These are phyloP conservation scores for Grosmannia clavigera DNA, from an alignment of 2,329 filamentous ascomycete genomes.

Conservation along the genomic window DNA sequence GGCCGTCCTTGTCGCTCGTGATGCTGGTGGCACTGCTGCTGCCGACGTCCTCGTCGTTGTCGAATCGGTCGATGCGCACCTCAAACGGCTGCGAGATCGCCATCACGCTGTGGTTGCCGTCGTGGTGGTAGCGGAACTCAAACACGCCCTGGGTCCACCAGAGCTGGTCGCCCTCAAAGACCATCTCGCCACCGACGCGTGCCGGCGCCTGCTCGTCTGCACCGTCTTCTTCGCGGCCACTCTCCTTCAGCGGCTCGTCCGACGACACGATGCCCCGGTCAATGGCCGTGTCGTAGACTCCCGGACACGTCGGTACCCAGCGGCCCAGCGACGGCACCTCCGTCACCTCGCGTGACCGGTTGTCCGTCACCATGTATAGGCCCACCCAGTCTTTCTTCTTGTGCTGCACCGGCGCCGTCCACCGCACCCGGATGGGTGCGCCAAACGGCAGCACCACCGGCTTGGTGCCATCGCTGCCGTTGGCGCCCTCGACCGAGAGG, in stretches of 20 bases:
- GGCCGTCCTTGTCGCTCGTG: slow-evolving; percentile 28
- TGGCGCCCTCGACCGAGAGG: slow-evolving; percentile 56
- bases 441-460: slow-evolving; percentile 80
- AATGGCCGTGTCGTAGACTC: slow-evolving; percentile 61
- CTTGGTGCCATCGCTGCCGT: slow-evolving; percentile 46
- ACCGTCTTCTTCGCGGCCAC: slow-evolving; percentile 33
- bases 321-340: slow-evolving; percentile 75
- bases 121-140: slow-evolving; percentile 94
- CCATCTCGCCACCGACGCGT: slow-evolving; percentile 65
- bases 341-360: slow-evolving; percentile 72
- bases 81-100: slow-evolving; percentile 89
- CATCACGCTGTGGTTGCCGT: slow-evolving; percentile 87
- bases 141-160: slow-evolving; percentile 97
- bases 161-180: slow-evolving; percentile 84
- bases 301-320: slow-evolving; percentile 72
- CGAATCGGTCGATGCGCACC: slow-evolving; percentile 70
- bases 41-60: slow-evolving; percentile 46
- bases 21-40: slow-evolving; percentile 21
- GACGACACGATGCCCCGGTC: slow-evolving; percentile 65
- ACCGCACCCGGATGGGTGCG: slow-evolving; percentile 75
- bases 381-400: slow-evolving; percentile 91
- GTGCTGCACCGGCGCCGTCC: slow-evolving; percentile 81
- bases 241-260: slow-evolving; percentile 43
- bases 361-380: slow-evolving; percentile 92
- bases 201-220: neutral